phyloP scores from a whole-genome alignment of 1,139 yeast genomes.

The Protomyces arabidopsidicola region DNA sequence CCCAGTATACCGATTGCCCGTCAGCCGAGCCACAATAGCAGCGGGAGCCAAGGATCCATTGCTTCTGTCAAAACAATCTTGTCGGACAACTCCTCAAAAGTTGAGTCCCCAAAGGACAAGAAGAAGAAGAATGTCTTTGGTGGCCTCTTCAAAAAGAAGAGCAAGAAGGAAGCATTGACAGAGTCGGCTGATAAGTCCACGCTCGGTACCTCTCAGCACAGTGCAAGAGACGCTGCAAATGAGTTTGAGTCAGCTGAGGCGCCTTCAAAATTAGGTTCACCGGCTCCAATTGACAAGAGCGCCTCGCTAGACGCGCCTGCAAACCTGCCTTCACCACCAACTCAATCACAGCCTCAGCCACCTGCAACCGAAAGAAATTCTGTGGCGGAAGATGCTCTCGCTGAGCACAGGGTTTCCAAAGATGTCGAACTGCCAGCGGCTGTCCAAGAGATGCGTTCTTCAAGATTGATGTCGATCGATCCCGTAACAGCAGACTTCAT shows the following conservation, averaged over 20 bases:
- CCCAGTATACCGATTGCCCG: background rate
- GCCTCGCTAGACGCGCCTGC: background rate
- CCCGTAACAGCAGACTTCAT: slow-evolving; percentile 18
- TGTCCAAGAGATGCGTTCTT: slow-evolving; percentile 20
- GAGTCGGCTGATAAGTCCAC: background rate
- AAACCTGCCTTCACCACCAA: background rate
- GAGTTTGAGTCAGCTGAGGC: background rate
- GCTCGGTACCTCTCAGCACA: background rate
- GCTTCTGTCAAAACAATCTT: background rate
- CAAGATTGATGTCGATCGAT: slow-evolving; percentile 15
- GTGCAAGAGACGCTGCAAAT: background rate
- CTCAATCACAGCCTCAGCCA: background rate
- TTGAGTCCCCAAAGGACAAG: slow-evolving; percentile 3
- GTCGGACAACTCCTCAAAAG: background rate
- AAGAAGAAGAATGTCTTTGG: slow-evolving; percentile 26
- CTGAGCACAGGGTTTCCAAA: background rate
- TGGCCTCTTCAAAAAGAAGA: slow-evolving; percentile 20
- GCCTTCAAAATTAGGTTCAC: background rate
- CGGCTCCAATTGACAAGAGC: background rate
- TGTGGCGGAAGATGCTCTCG: background rate
- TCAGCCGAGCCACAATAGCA: background rate
- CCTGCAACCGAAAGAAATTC: background rate
- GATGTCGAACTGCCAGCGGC: slow-evolving; percentile 4
- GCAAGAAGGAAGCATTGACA: slow-evolving; percentile 3
- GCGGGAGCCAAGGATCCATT: background rate